Conservation (phyloP, 345 rosid genomes). For the Kernera saxatilis region DNA sequence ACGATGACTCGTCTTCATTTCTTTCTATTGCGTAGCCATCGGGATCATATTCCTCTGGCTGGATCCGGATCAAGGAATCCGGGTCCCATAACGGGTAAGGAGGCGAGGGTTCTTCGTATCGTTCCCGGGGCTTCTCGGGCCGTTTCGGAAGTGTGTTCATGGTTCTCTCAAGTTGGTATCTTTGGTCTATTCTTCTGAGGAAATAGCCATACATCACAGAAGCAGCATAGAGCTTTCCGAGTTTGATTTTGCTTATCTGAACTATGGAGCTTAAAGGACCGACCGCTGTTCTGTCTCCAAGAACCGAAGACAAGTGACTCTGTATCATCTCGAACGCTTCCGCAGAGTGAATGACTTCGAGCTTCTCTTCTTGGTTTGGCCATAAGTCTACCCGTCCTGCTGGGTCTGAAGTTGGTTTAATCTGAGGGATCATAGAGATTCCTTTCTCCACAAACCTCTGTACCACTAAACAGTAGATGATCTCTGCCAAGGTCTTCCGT, state of each 20-base stretch:
- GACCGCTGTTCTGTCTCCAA: slow-evolving; percentile 57
- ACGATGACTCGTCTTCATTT: slow-evolving; percentile 35
- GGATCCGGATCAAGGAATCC: slow-evolving; percentile 56
- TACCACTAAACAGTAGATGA: slow-evolving; percentile 77
- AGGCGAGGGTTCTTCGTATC: slow-evolving; percentile 43
- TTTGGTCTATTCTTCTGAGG: slow-evolving; percentile 81
- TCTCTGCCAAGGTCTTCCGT: slow-evolving; percentile 61
- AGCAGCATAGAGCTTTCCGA: slow-evolving; percentile 90
- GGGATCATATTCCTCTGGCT: slow-evolving; percentile 36
- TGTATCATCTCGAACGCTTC: slow-evolving; percentile 96
- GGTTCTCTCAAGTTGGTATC: slow-evolving; percentile 83
- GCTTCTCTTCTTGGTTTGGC: slow-evolving; percentile 88
- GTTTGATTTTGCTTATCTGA: slow-evolving; percentile 83
- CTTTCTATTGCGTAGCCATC: slow-evolving; percentile 23
- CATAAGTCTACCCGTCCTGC: slow-evolving; percentile 77
- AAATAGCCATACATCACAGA: slow-evolving; percentile 89
- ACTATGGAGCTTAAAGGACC: slow-evolving; percentile 66
- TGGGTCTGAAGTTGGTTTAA: slow-evolving; percentile 65
- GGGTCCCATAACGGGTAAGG: slow-evolving; percentile 63
- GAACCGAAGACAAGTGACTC: slow-evolving; percentile 70
- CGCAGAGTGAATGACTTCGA: slow-evolving; percentile 78
- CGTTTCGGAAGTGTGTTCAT: slow-evolving; percentile 78
- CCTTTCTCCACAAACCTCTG: slow-evolving; percentile 59
- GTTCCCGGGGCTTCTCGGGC: slow-evolving; percentile 35
- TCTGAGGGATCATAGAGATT: slow-evolving; percentile 75